Base-by-base conservation (phyloP, 176 grass and related monocot species). In the Juncus effusus region DNA sequence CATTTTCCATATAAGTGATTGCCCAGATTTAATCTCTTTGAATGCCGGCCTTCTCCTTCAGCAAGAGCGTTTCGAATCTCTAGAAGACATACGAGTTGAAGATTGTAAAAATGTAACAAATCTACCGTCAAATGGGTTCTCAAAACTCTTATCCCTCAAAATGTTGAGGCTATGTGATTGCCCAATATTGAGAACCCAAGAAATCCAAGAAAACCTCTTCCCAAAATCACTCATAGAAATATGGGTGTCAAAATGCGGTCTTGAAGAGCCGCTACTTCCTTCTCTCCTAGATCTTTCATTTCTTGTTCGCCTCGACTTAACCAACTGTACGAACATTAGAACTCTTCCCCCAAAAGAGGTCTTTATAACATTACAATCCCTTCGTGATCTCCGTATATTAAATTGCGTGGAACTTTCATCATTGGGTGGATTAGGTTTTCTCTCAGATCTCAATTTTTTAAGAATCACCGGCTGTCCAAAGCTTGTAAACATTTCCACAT, bases 271-370 rank as follows among this genome's bases (percentile, higher is more conserved):
- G n/a, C 0, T 82, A 37, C 38, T 52, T 28, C 39, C 39, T 15
- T 58, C 74, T 50, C 13, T 77, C 5, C 65, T 39, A 19, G 40
- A 72, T 28, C 12, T 77, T 7, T 13, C 51, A 0, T 38, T 4
- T 36, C 72, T 81, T 10, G 40, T 60, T 69, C 36, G 62, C 11
- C 9, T 76, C 6, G 13, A 60, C 39, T 11, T 81, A 38, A 16
- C 7, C 6, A 1, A 14, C 3, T 76, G 64, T 54, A 51, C 61
- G 9, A 82, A 40, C 36, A 51, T 72, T 3, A 62, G 44, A 40
- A 8, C 49, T 19, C 65, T 82, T 59, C 79, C 79, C 4, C 69
- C 79, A 44, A 56, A 13, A 2, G 58, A 75, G 19, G 64, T 76
- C 6, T 71, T 82, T 51, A 1, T 57, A 42, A 69, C 19, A 19